phyloP scores from a whole-genome alignment of 805 yeast species.

The Zygosaccharomyces bisporus region DNA sequence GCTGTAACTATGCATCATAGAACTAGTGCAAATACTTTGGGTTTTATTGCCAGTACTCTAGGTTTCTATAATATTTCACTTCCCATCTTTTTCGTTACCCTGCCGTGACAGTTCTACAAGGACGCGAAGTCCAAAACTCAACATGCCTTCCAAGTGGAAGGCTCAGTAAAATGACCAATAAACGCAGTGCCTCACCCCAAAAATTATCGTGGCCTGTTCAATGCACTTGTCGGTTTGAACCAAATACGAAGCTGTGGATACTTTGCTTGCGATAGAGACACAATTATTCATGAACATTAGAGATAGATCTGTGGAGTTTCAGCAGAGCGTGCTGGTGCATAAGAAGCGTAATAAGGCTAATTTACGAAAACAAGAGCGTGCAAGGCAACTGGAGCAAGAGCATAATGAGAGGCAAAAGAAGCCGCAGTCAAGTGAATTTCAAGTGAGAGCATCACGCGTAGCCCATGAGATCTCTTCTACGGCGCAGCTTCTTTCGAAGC shows the following conservation, averaged over 20 bases:
- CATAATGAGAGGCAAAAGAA: slow-evolving; percentile 31
- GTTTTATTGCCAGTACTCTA: no score
- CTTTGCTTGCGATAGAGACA: not conserved
- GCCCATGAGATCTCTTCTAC: slow-evolving; percentile 88
- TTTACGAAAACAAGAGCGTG: slow-evolving; percentile 20
- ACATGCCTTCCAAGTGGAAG: not conserved
- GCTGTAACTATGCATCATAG: no score
- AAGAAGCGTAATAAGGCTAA: slow-evolving; percentile 50
- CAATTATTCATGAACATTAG: slow-evolving; percentile 41
- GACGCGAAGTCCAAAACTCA: slow-evolving; percentile 6
- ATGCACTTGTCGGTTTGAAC: not conserved
- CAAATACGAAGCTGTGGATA: not conserved
- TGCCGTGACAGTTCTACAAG: not conserved
- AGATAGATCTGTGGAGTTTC: slow-evolving; percentile 89
- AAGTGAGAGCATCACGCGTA: slow-evolving; percentile 67
- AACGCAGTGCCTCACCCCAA: not conserved
- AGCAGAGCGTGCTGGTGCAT: slow-evolving; percentile 79
- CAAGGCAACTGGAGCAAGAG: slow-evolving; percentile 20
- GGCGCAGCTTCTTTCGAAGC: slow-evolving; percentile 71
- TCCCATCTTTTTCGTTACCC: slow-evolving; percentile 5
- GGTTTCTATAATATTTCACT: no score
- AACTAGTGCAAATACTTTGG: no score
- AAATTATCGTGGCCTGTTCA: not conserved
- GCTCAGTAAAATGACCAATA: not conserved
- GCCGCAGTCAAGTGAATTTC: slow-evolving; percentile 57